These are phyloP conservation scores for Laguncularia racemosa DNA, from an alignment of 345 rosid species.

Conservation along the genomic window DNA sequence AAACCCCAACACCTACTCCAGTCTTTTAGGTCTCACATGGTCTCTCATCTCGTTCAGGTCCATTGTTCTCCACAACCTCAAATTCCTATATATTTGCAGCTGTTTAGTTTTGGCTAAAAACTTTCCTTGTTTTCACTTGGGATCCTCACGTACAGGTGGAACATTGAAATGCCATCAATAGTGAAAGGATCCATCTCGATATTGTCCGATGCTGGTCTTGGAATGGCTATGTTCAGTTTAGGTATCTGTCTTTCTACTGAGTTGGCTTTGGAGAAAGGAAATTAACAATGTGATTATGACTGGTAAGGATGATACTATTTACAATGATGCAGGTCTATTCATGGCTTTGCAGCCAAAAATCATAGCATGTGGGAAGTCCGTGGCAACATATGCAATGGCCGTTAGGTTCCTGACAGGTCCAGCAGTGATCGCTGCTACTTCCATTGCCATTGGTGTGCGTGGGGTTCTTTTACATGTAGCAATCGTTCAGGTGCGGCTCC, in stretches of 20 bases:
- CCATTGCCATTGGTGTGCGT: constrained; percentile 69
- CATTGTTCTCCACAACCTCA: background rate
- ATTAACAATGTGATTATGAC: background rate
- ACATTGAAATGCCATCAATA: constrained; percentile 66
- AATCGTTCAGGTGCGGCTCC: constrained; percentile 54
- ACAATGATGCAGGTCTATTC: constrained; percentile 38
- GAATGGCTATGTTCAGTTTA: constrained; percentile 90
- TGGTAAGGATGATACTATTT: background rate
- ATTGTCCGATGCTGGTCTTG: constrained; percentile 72
- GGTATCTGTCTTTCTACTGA: constrained; percentile 27
- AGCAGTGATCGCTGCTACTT: constrained; percentile 80
- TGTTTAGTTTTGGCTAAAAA: background rate
- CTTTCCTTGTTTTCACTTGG: background rate
- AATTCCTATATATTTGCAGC: background rate
- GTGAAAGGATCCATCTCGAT: constrained; percentile 62
- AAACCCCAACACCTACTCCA: constrained; percentile 72
- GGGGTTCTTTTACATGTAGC: constrained; percentile 70
- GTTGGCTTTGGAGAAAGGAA: background rate
- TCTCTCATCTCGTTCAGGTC: constrained; percentile 60
- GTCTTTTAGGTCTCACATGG: constrained; percentile 63
- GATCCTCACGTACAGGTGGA: constrained; percentile 32
- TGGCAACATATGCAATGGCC: constrained; percentile 76
- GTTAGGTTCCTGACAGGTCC: constrained; percentile 80
- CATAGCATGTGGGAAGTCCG: constrained; percentile 75
- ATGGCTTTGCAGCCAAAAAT: constrained; percentile 84